Percentiles rank a stretch among this genome's conserved stretches.
Evolutionary conservation across 371 early-diverging fungal genomes (phyloP).

Genomic region (Aphelidium insulamus): DNA sequence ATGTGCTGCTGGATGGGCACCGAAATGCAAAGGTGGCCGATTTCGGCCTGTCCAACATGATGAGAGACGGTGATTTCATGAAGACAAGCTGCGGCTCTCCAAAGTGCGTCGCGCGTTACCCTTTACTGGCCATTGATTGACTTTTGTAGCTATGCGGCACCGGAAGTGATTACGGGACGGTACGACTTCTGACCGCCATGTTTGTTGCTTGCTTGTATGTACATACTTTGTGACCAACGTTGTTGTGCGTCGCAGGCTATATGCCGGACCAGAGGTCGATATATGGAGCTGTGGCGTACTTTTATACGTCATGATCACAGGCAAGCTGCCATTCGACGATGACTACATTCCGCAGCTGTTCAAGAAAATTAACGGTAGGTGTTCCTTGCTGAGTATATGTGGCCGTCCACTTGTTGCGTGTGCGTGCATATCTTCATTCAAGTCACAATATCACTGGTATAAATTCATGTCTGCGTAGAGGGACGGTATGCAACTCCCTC

Average conservation of each 20-base stretch:
- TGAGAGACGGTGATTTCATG: constrained; percentile 85
- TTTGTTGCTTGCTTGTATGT: no score
- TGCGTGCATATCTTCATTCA: no score
- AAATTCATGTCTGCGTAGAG: no score
- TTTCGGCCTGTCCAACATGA: constrained; percentile 87
- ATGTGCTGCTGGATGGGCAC: constrained; percentile 70
- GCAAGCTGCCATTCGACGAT: constrained; percentile 95
- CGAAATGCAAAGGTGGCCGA: constrained; percentile 93
- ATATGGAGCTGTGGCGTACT: constrained; percentile 98
- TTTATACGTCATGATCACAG: constrained; percentile 98
- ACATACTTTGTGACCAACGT: not conserved
- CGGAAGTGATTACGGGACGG: constrained; percentile 87
- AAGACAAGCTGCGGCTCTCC: constrained; percentile 85
- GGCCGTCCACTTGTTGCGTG: no score
- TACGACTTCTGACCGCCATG: constrained; percentile 4
- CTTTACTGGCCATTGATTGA: not conserved
- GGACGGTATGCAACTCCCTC: no score
- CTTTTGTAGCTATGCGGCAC: constrained; percentile 75
- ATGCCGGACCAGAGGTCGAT: constrained; percentile 96
- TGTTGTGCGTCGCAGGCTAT: constrained; percentile 16
- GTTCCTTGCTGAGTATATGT: no score
- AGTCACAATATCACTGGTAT: no score
- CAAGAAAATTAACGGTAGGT: constrained; percentile 61
- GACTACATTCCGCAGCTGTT: constrained; percentile 84
- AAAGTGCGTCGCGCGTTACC: constrained; percentile 19